Percentiles rank a stretch among this genome's conserved stretches.
phyloP scores from a whole-genome alignment of 352 stramenopile species.

The Phytopythium delawarense region DNA sequence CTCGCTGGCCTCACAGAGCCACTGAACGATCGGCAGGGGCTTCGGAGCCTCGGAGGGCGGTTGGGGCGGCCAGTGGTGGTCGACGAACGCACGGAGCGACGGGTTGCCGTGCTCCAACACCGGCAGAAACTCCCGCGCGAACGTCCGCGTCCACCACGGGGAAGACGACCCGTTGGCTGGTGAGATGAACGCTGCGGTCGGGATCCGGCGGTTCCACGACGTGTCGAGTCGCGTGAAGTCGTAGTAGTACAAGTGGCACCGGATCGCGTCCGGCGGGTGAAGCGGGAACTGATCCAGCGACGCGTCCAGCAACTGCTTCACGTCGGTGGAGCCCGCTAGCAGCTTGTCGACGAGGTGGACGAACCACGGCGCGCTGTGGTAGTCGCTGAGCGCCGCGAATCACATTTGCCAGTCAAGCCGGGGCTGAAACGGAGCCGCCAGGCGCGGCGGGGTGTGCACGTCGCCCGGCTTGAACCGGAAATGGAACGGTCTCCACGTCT shows the following conservation, averaged over 20 bases:
- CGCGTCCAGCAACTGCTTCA: constrained; percentile 69
- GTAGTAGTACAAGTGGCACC: constrained; percentile 79
- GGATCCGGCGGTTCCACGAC: constrained; percentile 44
- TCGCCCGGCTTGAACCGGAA: constrained; percentile 88
- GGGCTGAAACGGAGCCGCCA: constrained; percentile 49
- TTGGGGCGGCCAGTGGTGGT: constrained; percentile 24
- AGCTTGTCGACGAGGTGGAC: constrained; percentile 85
- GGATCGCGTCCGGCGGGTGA: constrained; percentile 36
- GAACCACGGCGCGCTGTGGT: constrained; percentile 84
- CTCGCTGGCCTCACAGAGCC: not conserved
- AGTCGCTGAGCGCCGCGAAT: constrained; percentile 84
- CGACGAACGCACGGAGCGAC: constrained; percentile 35
- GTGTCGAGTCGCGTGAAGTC: constrained; percentile 78
- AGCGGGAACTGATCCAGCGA: constrained; percentile 42
- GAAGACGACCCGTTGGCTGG: constrained; percentile 9
- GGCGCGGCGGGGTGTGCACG: constrained; percentile 21
- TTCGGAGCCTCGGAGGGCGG: not conserved
- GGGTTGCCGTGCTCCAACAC: constrained; percentile 39
- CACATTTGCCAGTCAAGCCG: constrained; percentile 93
- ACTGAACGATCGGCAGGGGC: not conserved
- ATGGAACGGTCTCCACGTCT: constrained; percentile 69
- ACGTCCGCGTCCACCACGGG: constrained; percentile 44
- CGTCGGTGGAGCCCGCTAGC: constrained; percentile 47
- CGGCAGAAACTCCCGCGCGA: constrained; percentile 35
- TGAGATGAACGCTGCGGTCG: constrained; percentile 27